Evolutionary conservation across 169 alveolate genomes (phyloP).

Genomic region (Plasmodium sp.): DNA sequence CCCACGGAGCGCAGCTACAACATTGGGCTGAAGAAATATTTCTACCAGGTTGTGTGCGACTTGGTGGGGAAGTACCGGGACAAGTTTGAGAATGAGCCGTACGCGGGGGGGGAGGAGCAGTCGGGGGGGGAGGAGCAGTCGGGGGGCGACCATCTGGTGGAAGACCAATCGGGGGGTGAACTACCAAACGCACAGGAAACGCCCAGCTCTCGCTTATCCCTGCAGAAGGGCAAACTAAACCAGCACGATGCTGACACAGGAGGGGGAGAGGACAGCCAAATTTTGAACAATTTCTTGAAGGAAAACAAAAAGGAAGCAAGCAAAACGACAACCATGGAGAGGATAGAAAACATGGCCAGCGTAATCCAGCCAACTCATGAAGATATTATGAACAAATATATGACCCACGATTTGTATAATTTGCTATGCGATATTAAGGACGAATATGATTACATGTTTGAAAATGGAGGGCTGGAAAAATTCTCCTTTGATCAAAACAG

Average conservation of each 20-base stretch:
- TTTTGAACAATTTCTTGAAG: conserved; percentile 14
- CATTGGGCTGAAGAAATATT: conserved; percentile 31
- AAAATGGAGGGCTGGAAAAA: conserved; percentile 52
- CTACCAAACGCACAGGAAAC: not conserved
- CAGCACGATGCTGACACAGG: not conserved
- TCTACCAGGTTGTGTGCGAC: conserved; percentile 29
- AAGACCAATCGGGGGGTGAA: not conserved
- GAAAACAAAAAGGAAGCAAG: conserved; percentile 22
- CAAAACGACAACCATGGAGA: not conserved
- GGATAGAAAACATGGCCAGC: conserved; percentile 11
- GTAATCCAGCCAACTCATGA: conserved; percentile 18
- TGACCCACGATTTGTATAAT: conserved; percentile 43
- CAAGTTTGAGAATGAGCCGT: not conserved
- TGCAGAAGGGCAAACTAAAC: conserved; percentile 4
- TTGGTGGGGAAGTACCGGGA: conserved; percentile 3
- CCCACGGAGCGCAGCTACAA: conserved; percentile 37
- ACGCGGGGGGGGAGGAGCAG: not conserved
- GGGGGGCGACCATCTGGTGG: too few relatives aligned
- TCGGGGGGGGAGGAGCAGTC: not conserved
- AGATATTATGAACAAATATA: conserved; percentile 38
- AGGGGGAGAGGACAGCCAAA: not conserved
- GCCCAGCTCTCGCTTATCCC: not conserved
- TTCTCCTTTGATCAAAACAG: conserved; percentile 54
- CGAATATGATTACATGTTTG: conserved; percentile 65
- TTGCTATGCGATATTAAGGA: conserved; percentile 51